Conservation (phyloP, 2,329 filamentous ascomycete genomes). For the Xylariaceae sp. region DNA sequence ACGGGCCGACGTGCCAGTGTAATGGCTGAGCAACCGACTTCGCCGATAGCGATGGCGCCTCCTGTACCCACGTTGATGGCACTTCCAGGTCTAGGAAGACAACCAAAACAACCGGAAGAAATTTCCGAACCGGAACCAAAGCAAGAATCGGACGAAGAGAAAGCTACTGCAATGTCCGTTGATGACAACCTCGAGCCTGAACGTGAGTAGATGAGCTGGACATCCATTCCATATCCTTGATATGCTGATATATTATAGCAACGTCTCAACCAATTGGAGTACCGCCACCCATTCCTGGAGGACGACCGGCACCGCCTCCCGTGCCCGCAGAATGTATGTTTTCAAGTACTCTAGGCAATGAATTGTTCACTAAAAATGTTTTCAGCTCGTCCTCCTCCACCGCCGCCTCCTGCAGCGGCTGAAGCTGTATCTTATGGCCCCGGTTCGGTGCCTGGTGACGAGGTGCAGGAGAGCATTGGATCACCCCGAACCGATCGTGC, state of each 20-base stretch:
- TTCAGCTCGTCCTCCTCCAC: slow-evolving; percentile 56
- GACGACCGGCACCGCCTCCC: slow-evolving; percentile 52
- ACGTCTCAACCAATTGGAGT: slow-evolving; percentile 29
- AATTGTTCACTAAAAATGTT: slow-evolving; percentile 23
- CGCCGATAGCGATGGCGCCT: slow-evolving; percentile 43
- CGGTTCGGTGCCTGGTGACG: slow-evolving; percentile 85
- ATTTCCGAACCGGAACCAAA: slow-evolving; percentile 47
- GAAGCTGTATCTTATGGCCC: slow-evolving; percentile 61
- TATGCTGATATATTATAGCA: slow-evolving; percentile 28
- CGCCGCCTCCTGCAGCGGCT: slow-evolving; percentile 48
- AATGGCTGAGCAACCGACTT: slow-evolving; percentile 38
- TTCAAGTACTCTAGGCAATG: neutral
- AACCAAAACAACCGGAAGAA: slow-evolving; percentile 44
- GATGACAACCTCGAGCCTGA: slow-evolving; percentile 23
- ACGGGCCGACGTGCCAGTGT: slow-evolving; percentile 41
- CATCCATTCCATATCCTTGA: slow-evolving; percentile 11
- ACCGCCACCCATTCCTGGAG: slow-evolving; percentile 44
- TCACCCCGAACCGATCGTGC: slow-evolving; percentile 36
- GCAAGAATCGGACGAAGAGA: slow-evolving; percentile 36
- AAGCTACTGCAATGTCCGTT: slow-evolving; percentile 30
- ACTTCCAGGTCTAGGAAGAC: slow-evolving; percentile 67
- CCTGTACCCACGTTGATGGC: slow-evolving; percentile 57
- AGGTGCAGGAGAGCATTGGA: slow-evolving; percentile 57
- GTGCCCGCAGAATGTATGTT: slow-evolving; percentile 58
- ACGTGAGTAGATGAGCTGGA: slow-evolving; percentile 24